Evolutionary conservation across 2,329 filamentous ascomycete genomes (phyloP).

Genomic region (Penicillium sp.): DNA sequence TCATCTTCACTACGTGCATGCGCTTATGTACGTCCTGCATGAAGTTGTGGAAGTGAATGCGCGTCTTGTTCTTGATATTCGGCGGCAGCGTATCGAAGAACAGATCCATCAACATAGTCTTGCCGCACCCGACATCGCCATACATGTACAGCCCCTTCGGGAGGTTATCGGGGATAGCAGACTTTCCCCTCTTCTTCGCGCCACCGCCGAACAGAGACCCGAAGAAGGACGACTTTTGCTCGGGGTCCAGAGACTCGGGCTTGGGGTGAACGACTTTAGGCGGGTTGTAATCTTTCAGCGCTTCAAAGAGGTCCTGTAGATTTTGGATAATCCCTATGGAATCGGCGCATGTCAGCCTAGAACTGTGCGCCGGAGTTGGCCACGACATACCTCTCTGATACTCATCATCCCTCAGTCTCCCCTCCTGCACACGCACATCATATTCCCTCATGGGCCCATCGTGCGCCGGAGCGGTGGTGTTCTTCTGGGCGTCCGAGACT

Average conservation of each 20-base stretch:
- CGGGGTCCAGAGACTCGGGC: conserved; percentile 63
- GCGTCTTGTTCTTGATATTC: conserved; percentile 76
- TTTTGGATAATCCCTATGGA: conserved; percentile 75
- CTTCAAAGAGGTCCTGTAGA: conserved; percentile 84
- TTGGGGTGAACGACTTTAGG: conserved; percentile 73
- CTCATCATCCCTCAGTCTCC: conserved; percentile 77
- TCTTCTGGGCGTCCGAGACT: conserved; percentile 13
- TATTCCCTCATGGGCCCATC: conserved; percentile 83
- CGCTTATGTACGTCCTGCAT: conserved; percentile 97
- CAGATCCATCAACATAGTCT: conserved; percentile 99
- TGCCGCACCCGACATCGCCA: conserved; percentile 93
- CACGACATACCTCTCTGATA: conserved; percentile 71
- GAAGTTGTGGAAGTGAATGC: conserved; percentile 99
- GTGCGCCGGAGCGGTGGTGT: conserved; percentile 6
- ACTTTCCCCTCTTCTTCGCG: conserved; percentile 30
- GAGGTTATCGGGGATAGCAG: conserved; percentile 64
- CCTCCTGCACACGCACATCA: conserved; percentile 71
- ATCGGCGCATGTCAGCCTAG: background rate
- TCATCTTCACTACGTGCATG: conserved; percentile 84
- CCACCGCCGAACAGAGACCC: conserved; percentile 42
- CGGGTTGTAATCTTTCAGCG: conserved; percentile 70
- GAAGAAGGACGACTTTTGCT: conserved; percentile 53
- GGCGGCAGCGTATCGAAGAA: conserved; percentile 89
- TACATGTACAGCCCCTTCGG: conserved; percentile 92
- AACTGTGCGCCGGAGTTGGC: background rate